Evolutionary conservation across 805 yeast genomes (phyloP).

Genomic region (Starmerella apis): DNA sequence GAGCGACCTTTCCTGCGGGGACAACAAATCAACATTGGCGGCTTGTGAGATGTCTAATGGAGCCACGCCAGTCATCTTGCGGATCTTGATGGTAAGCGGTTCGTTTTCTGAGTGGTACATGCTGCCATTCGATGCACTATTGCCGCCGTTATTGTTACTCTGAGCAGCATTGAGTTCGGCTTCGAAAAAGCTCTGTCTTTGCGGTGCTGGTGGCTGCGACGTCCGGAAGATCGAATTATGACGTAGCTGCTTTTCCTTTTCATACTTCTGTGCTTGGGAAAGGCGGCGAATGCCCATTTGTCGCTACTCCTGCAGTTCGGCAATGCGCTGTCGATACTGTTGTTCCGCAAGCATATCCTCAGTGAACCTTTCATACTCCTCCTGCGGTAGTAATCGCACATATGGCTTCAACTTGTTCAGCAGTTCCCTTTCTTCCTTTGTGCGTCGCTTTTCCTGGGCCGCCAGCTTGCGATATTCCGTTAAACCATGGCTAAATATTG

Average conservation of each 20-base stretch:
- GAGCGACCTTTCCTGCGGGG: slow-evolving; percentile 77
- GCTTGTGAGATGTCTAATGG: slow-evolving; percentile 44
- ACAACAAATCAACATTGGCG: slow-evolving; percentile 69
- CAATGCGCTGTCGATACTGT: slow-evolving; percentile 66
- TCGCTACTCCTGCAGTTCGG: slow-evolving; percentile 89
- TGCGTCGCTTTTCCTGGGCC: slow-evolving; percentile 70
- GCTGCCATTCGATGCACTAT: slow-evolving; percentile 10
- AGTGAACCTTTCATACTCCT: slow-evolving; percentile 67
- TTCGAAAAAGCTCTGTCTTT: slow-evolving; percentile 20
- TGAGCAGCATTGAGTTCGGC: slow-evolving; percentile 13
- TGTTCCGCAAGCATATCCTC: slow-evolving; percentile 68
- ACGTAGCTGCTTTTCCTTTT: slow-evolving; percentile 71
- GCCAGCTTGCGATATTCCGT: slow-evolving; percentile 77
- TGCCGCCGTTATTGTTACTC: slow-evolving; percentile 7
- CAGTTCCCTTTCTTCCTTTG: slow-evolving; percentile 83
- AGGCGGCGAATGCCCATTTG: slow-evolving; percentile 74
- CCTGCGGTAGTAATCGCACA: slow-evolving; percentile 67
- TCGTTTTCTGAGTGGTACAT: slow-evolving; percentile 14
- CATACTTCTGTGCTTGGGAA: slow-evolving; percentile 76
- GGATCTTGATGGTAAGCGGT: slow-evolving; percentile 25
- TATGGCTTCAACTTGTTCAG: slow-evolving; percentile 65
- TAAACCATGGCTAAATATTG: slow-evolving; percentile 61
- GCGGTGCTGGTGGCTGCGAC: slow-evolving; percentile 20
- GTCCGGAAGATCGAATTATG: slow-evolving; percentile 37
- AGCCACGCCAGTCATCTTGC: slow-evolving; percentile 28